Evolutionary conservation across 75 land plant species (phyloP).

Genomic region (Pinus albicaulis): DNA sequence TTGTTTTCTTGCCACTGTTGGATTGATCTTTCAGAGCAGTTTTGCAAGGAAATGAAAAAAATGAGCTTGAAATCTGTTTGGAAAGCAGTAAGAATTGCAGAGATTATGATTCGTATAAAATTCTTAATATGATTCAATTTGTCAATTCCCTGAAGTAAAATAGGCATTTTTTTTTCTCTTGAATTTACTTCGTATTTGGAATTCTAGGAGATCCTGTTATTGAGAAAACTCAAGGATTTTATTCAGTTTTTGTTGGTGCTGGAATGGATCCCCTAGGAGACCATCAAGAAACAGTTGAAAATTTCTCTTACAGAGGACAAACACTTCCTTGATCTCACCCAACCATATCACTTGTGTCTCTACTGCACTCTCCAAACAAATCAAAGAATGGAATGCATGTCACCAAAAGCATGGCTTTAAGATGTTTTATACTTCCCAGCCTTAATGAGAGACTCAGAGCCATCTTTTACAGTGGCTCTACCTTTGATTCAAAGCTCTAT

Average conservation of each 20-base stretch:
- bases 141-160: neutral
- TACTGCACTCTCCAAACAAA: no score
- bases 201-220: conserved; percentile 74
- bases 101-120: neutral
- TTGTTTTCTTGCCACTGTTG: conserved; percentile 73
- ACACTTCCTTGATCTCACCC: no score
- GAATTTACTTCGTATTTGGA: neutral
- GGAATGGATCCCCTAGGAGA: conserved; percentile 50
- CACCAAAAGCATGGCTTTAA: no score
- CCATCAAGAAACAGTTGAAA: no score
- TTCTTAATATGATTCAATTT: neutral
- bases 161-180: conserved; percentile 2
- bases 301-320: no score
- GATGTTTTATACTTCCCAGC: no score
- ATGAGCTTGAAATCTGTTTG: conserved; percentile 79
- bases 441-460: no score
- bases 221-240: conserved; percentile 39
- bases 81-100: conserved; percentile 65
- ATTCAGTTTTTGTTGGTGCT: conserved; percentile 67
- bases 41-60: conserved; percentile 69
- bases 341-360: no score
- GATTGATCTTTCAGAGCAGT: conserved; percentile 85
- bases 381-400: no score
- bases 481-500: no score
- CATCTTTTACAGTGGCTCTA: no score